Evolutionary conservation across 768 basidiomycete species (phyloP).

Genomic region (Lactarius indigo): DNA sequence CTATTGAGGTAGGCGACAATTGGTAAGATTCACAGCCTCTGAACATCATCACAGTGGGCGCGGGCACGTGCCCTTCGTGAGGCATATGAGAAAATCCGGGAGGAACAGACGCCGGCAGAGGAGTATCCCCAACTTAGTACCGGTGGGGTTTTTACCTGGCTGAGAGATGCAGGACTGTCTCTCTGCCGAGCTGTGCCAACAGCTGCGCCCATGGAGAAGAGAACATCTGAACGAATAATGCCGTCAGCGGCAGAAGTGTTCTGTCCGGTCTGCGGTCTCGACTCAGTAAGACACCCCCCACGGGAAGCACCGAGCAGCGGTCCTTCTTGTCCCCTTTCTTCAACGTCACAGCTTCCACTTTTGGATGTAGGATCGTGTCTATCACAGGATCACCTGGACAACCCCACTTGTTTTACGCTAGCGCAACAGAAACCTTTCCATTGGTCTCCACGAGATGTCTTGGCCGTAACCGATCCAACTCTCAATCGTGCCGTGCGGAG

Average conservation of each 20-base stretch:
- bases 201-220: slow-evolving; percentile 11
- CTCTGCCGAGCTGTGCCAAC: slow-evolving; percentile 31
- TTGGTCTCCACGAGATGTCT: slow-evolving; percentile 25
- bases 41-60: slow-evolving; percentile 37
- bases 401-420: not conserved
- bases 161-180: slow-evolving; percentile 41
- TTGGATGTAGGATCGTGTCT: slow-evolving; percentile 1
- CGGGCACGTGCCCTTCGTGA: slow-evolving; percentile 41
- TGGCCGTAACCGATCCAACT: slow-evolving; percentile 31
- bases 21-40: not conserved
- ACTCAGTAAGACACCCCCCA: not conserved
- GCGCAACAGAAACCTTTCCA: not conserved
- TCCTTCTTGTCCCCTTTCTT: slow-evolving; percentile 1
- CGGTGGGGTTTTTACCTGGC: slow-evolving; percentile 44
- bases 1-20: slow-evolving; percentile 42
- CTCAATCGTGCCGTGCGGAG: slow-evolving; percentile 29
- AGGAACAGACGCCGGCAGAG: slow-evolving; percentile 24
- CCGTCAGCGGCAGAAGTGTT: slow-evolving; percentile 12
- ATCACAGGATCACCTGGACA: slow-evolving; percentile 9
- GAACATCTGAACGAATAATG: not conserved
- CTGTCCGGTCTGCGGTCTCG: slow-evolving; percentile 18
- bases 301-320: slow-evolving; percentile 9
- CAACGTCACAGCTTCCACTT: slow-evolving; percentile 14
- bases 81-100: slow-evolving; percentile 36
- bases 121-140: slow-evolving; percentile 33